Evolutionary conservation across 805 yeast species (phyloP), one percentile per base, ranked within the genome.

Genomic region (Wickerhamiella azymoides): DNA sequence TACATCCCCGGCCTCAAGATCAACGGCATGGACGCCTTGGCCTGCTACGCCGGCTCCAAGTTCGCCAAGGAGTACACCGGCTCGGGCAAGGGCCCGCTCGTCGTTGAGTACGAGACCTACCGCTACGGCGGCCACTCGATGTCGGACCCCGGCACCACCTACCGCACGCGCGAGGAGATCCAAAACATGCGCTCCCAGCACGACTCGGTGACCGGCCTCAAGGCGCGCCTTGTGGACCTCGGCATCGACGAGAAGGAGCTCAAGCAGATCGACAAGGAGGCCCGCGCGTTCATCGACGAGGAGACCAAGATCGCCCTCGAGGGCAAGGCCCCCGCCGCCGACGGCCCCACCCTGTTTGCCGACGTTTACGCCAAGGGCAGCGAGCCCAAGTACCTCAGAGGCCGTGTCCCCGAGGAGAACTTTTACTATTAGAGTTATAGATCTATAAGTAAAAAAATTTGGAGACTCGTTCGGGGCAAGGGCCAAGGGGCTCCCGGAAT

Each of bases 111-210:
- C 70, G 96, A 88, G 73, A 92, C 98, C 58, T 92, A 92, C 73
- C 83, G 98, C 76, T 92, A 92, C 67, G 97, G 97, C 74, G 98
- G 98, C 68, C 98, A 92, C 79, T 92, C 98, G 57, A 92, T 92
- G 97, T 89, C 97, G 57, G 98, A 92, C 71, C 98, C 98, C 62
- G 98, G 98, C 76, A 92, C 98, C 67, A 92, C 98, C 56, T 92
- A 92, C 80, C 83, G 98, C 79, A 92, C 98, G 64, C 88, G 98
- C 75, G 98, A 92, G 72, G 98, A 92, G 74, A 92, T 92, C 57
- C 96, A 88, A 73, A 89, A 89, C 74, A 88, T 92, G 96, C 84
- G 98, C 75, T 85, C 97, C 38, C 83, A 85, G 74, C 86, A 83
- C 66, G 98, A 92, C 68, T 96, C 97, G 58, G 85, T 92, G 66